Base-by-base conservation (phyloP, 163 green algal species). In the Prototheca stagnorum region DNA sequence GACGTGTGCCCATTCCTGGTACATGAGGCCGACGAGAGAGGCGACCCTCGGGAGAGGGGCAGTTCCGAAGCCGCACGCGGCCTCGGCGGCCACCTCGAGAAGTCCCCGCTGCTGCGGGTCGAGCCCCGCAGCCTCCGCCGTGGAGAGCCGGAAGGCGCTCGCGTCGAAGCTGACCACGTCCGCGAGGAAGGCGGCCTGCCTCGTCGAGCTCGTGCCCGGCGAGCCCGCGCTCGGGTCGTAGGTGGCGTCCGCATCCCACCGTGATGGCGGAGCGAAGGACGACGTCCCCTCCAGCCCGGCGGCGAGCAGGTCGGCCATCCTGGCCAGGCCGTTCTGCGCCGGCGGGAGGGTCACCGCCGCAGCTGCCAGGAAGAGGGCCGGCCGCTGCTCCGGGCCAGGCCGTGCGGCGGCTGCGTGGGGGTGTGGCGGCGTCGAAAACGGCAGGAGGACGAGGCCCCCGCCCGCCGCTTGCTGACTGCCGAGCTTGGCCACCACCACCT, bases 61-160 rank as follows among this genome's bases (percentile, higher is more conserved):
- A 20, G 17, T 7, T 14, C 6, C 7, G 24, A 47, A 39, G 25
- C 62, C 61, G 3, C 16, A 17, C 19, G 82, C 45, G 9, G 68
- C 75, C 0, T 31, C 35, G 0, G 53, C 40, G 3, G 45, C 35
- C 34, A 59, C 22, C 42, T 85, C 70, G 14, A 94, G 47, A 52
- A 94, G 58, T 39, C 87, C 43, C 1, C 82, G 70, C 20, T 83
- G 72, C 60, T 93, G 82, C 0, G 84, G 82, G 51, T 94, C 84
- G 56, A 91, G 81, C 3, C 73, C 56, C 7, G 49, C 48, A 0
- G 79, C 68, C 58, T 94, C 82, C 3, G 29, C 26, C 5, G 39
- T 7, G 1, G 55, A 56, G 16, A 88, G 45, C 35, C 63, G 50
- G 47, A 86, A 87, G 0, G 67, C 54, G 2, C 44, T 27, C 1